Evolutionary conservation across 352 stramenopile genomes (phyloP).

Genomic region (Phytophthora sojae): DNA sequence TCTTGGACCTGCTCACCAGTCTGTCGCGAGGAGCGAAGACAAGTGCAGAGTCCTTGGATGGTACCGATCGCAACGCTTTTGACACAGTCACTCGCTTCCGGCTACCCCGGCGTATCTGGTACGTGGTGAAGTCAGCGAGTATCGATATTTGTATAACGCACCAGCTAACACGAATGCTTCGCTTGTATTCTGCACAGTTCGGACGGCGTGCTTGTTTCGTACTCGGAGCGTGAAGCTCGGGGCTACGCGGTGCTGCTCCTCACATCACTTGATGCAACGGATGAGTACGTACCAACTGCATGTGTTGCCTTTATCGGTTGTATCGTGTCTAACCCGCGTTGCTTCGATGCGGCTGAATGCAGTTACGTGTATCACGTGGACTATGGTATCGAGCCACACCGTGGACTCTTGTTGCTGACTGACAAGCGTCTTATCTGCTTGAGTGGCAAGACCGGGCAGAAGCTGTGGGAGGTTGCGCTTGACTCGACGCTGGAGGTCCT

Average conservation of each 20-base stretch:
- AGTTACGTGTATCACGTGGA: constrained; percentile 89
- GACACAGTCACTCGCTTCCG: constrained; percentile 69
- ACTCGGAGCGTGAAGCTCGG: constrained; percentile 78
- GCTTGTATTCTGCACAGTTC: constrained; percentile 43
- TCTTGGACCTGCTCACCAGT: constrained; percentile 85
- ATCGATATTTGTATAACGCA: background rate
- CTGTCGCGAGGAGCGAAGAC: constrained; percentile 84
- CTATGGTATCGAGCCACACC: constrained; percentile 71
- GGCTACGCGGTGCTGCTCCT: constrained; percentile 82
- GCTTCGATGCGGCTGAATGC: constrained; percentile 1
- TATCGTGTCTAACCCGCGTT: background rate
- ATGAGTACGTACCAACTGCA: constrained; percentile 65
- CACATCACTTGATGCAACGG: constrained; percentile 75
- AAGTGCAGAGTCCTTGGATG: constrained; percentile 82
- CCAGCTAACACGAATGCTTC: constrained; percentile 6
- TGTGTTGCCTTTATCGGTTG: background rate
- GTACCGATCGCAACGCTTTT: constrained; percentile 50
- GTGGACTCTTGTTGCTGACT: constrained; percentile 78
- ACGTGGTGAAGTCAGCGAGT: constrained; percentile 22
- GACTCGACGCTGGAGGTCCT: constrained; percentile 80
- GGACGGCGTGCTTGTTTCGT: constrained; percentile 83
- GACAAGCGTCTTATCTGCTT: constrained; percentile 87
- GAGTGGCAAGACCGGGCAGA: constrained; percentile 75
- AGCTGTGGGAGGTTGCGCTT: constrained; percentile 83
- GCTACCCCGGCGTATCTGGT: constrained; percentile 81